Base-by-base conservation (phyloP, 179 eudicot genomes). In the Drosera spatulata region DNA sequence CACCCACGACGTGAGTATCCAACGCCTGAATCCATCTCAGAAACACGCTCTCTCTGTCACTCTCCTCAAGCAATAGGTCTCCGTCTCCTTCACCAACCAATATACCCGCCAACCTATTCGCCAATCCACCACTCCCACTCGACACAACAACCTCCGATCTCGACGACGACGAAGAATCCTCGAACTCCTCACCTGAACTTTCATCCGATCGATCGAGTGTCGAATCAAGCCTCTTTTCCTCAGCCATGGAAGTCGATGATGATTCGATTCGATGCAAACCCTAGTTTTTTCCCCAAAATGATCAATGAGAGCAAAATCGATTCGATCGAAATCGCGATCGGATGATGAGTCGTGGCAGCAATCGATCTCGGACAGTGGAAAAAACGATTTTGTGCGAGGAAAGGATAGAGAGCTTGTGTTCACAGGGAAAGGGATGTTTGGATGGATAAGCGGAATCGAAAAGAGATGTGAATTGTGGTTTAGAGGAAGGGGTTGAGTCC, bases 1-100 rank as follows among this genome's bases (percentile, higher is more conserved):
- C 97, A 15, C 97, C 97, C 77, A 85, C 73, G 4, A 82, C 86
- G 59, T 90, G 95, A 79, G 79, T 62, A 79, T 90, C 93, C 51
- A 85, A 56, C 9, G 93, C 93, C 69, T 61, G 75, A 8, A 90
- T 68, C 86, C 86, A 90, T 74, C 72, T 82, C 58, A 85, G 4
- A 45, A 79, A 69, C 41, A 74, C 69, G 5, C 58, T 79, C 56
- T 67, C 82, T 22, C 84, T 58, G 7, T 71, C 81, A 65, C 66
- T 60, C 48, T 71, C 77, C 50, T 71, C 76, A 69, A 81, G 65
- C 78, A 80, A 71, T 73, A 84, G 73, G 80, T 85, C 94, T 42
- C 78, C 87, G 38, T 80, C 85, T 2, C 73, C 75, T 38, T 73
- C 77, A 3, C 58, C 80, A 33, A 71, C 68, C 49, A 75, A 57